These are phyloP conservation scores for Oemleria cerasiformis DNA, from an alignment of 306 rosid species.

Conservation along the genomic window DNA sequence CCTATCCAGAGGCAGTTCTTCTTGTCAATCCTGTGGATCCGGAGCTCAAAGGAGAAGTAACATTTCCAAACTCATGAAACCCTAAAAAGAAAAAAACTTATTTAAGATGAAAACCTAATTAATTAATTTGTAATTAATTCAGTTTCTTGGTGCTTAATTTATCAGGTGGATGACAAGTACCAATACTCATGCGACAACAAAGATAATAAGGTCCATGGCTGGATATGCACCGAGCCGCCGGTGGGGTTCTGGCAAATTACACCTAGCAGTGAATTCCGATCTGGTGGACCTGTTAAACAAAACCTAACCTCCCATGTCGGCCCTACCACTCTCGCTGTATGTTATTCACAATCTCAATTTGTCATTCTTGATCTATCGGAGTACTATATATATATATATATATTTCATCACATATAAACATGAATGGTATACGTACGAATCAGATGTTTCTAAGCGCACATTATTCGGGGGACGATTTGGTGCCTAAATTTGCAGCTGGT, in stretches of 20 bases:
- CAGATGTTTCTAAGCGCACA: constrained; percentile 52
- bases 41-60: constrained; percentile 41
- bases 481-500: constrained; percentile 36
- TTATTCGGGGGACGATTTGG: constrained; percentile 45
- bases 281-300: constrained; percentile 39
- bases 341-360: not conserved
- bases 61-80: not conserved
- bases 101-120: not conserved
- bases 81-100: not conserved
- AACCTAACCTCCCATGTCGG: constrained; percentile 42
- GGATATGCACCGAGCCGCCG: constrained; percentile 35
- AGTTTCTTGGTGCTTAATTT: not conserved
- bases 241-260: constrained; percentile 40
- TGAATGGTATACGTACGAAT: not conserved
- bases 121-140: not conserved
- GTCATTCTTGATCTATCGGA: not conserved
- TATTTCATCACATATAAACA: not conserved
- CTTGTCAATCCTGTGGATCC: constrained; percentile 42
- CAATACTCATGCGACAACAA: constrained; percentile 44
- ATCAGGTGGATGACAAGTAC: constrained; percentile 49
- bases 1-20: constrained; percentile 48
- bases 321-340: constrained; percentile 30
- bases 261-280: constrained; percentile 32
- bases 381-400: not conserved
- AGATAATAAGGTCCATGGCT: constrained; percentile 39